A percentile compares a stretch with the other conserved stretches of the same genome.
Conservation (phyloP, 306 rosid species). For the Potentilla sterilis region DNA sequence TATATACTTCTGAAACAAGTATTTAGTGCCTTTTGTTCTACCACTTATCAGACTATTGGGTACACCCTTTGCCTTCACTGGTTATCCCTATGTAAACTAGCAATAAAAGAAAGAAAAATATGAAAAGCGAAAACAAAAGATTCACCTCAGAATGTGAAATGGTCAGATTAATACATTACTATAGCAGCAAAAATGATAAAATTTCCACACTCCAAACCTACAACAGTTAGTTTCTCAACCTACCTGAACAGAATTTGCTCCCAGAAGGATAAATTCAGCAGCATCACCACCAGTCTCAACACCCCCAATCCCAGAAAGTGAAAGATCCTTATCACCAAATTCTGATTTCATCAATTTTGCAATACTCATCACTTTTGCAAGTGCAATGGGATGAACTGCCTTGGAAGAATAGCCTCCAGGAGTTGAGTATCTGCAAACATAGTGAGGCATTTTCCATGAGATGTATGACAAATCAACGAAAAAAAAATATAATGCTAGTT, state of each 20-base stretch:
- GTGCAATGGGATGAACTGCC: constrained; percentile 98
- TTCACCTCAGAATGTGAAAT: background rate
- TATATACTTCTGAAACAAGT: background rate
- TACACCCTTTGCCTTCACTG: background rate
- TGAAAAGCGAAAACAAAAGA: background rate
- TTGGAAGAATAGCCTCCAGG: constrained; percentile 97
- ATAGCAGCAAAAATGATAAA: constrained; percentile 1
- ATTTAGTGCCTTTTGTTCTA: background rate
- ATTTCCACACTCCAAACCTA: background rate
- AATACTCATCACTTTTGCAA: constrained; percentile 90
- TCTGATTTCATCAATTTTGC: constrained; percentile 85
- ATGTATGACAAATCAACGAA: constrained; percentile 22
- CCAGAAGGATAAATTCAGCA: constrained; percentile 93
- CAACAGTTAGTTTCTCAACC: constrained; percentile 10
- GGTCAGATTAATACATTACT: background rate
- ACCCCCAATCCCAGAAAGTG: constrained; percentile 94
- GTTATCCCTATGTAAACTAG: constrained; percentile 1
- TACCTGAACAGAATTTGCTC: constrained; percentile 96
- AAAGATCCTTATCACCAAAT: constrained; percentile 53
- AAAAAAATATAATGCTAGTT: constrained; percentile 3
- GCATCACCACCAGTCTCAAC: constrained; percentile 93
- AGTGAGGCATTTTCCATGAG: constrained; percentile 13
- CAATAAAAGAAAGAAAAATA: background rate
- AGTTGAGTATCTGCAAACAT: constrained; percentile 76
- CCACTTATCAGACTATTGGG: background rate